Conservation (phyloP, 148 eudicot genomes). For the Pouteria glomerata region DNA sequence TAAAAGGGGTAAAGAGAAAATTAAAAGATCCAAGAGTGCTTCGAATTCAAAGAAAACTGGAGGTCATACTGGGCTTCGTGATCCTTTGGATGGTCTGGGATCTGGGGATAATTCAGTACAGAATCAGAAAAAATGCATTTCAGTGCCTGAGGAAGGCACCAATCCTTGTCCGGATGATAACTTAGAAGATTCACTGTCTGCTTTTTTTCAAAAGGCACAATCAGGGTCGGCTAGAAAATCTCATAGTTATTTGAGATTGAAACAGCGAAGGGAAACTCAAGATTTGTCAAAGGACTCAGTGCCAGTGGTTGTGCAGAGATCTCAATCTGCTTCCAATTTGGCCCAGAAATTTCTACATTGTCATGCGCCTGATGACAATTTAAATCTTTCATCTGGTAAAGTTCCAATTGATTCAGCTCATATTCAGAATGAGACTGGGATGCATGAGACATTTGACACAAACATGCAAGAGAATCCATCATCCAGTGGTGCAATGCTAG, state of each 20-base stretch:
- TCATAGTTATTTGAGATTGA: slow-evolving; percentile 29
- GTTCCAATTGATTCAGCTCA: background rate
- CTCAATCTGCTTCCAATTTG: slow-evolving; percentile 15
- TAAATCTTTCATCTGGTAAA: background rate
- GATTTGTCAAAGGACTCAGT: slow-evolving; percentile 17
- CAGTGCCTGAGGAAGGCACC: slow-evolving; percentile 15
- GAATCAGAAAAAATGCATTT: slow-evolving; percentile 22
- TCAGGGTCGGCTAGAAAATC: slow-evolving; percentile 45
- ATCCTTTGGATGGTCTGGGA: slow-evolving; percentile 15
- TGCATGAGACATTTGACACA: slow-evolving; percentile 21
- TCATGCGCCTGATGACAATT: slow-evolving; percentile 19
- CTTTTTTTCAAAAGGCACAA: slow-evolving; percentile 55
- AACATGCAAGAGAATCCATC: slow-evolving; percentile 1
- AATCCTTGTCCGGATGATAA: slow-evolving; percentile 22
- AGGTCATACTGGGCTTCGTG: slow-evolving; percentile 9
- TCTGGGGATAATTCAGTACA: slow-evolving; percentile 15
- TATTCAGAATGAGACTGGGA: slow-evolving; percentile 8
- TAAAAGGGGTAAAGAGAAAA: slow-evolving; percentile 23
- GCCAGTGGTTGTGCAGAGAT: slow-evolving; percentile 1
- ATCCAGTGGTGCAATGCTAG: slow-evolving; percentile 7
- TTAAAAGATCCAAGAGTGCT: slow-evolving; percentile 25
- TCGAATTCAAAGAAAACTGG: slow-evolving; percentile 16
- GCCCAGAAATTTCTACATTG: slow-evolving; percentile 13
- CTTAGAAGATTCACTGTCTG: slow-evolving; percentile 65
- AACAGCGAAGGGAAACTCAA: slow-evolving; percentile 28